Percentiles rank a stretch among this genome's conserved stretches.
These are phyloP conservation scores for Neoconidiobolus thromboides DNA, from an alignment of 371 early-diverging fungal genomes.

Conservation along the genomic window DNA sequence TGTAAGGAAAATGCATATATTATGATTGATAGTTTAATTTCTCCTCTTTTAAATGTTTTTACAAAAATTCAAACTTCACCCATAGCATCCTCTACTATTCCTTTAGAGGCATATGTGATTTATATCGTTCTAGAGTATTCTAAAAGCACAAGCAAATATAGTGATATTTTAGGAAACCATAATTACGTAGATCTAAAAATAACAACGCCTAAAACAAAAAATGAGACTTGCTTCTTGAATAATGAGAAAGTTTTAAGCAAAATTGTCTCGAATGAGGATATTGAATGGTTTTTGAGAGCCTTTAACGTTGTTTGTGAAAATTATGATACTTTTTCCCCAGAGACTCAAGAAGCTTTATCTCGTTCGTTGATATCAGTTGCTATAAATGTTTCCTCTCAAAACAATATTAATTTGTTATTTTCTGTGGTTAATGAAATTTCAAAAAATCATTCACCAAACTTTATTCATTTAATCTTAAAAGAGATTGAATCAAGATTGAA, in stretches of 20 bases:
- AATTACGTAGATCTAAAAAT: too few relatives aligned
- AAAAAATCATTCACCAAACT: not conserved
- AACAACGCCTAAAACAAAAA: conserved; percentile 18
- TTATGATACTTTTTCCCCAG: conserved; percentile 9
- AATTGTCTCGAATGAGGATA: conserved; percentile 38
- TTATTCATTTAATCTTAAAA: not conserved
- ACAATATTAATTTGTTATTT: conserved; percentile 21
- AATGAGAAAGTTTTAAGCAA: conserved; percentile 69
- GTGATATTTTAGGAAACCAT: too few relatives aligned
- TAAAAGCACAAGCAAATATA: too few relatives aligned
- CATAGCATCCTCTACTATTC: conserved; percentile 38
- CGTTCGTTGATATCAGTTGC: conserved; percentile 26
- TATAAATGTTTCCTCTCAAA: conserved; percentile 26
- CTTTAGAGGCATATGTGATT: conserved; percentile 50
- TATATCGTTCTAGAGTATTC: conserved; percentile 16
- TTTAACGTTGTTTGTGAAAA: conserved; percentile 24
- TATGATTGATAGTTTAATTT: conserved; percentile 19
- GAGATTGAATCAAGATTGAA: not conserved
- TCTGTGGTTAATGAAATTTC: too few relatives aligned
- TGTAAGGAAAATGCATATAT: conserved; percentile 7
- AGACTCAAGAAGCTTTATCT: conserved; percentile 12
- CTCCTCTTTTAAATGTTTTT: conserved; percentile 27
- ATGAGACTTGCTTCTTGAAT: conserved; percentile 44
- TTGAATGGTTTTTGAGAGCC: conserved; percentile 48
- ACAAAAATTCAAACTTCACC: conserved; percentile 44